Evolutionary conservation across 2,329 filamentous ascomycete species (phyloP), one percentile per base, ranked within the genome.

Genomic region (Trichoderma sp.): DNA sequence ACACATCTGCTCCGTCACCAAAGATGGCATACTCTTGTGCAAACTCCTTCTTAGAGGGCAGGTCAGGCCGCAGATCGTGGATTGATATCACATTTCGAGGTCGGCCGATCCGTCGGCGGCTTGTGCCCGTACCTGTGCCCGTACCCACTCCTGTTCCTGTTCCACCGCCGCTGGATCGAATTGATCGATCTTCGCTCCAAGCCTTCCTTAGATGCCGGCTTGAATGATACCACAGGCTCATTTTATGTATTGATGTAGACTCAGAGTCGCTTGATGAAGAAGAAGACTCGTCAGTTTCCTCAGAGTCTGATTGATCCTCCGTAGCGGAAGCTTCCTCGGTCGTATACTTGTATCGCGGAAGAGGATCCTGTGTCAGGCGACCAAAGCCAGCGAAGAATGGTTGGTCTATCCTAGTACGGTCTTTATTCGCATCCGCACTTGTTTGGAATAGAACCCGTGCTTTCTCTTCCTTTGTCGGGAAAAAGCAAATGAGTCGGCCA

Each of bases 11-110:
- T 1, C 92, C 92, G 73, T 94, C 90, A 4, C 94, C 94, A 79
- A 96, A 95, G 15, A 98, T 92, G 28, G 87, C 88, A 80, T 98
- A 99, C 74, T 92, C 88, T 71, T 89, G 84, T 2, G 94, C 96
- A 73, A 98, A 87, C 69, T 90, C 86, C 72, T 87, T 87, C 79
- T 94, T 96, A 3, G 93, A 92, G 0, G 95, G 95, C n/a, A 97
- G 82, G 13, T 94, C 80, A 62, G 88, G 84, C 11, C 88, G 87
- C 30, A 97, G 79, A 73, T 93, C 87, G 76, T 95, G 87, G 50
- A 98, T 89, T 1, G 90, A 90, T 23, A 98, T 83, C 26, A 92
- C 84, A 73, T 95, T 94, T 75, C 91, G 92, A 6, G 87, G 84
- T 70, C 82, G 84, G 32, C 80, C 81, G 17, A 81, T 76, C 32